A percentile compares a stretch with the other conserved stretches of the same genome.
Evolutionary conservation across 768 basidiomycete species (phyloP).

Genomic region (Suillus lakei): DNA sequence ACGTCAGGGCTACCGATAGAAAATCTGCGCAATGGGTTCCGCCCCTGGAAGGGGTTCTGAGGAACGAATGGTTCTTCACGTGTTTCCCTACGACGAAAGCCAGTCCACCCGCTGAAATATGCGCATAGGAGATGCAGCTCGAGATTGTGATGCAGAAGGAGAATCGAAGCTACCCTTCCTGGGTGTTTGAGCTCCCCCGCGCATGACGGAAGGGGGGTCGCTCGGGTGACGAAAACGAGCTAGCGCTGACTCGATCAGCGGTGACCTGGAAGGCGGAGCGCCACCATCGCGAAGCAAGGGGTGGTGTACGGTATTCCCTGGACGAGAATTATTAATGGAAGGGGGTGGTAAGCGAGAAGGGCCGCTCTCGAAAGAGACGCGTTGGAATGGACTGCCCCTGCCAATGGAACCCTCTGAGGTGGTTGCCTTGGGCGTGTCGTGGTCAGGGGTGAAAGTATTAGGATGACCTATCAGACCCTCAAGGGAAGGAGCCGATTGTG

Average conservation of each 20-base stretch:
- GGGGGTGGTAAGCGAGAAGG: conserved; percentile 39
- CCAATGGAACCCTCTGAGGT: conserved; percentile 44
- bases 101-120: conserved; percentile 59
- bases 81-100: conserved; percentile 53
- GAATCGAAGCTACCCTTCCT: conserved; percentile 32
- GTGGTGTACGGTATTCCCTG: conserved; percentile 37
- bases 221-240: conserved; percentile 12
- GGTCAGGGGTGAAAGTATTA: conserved; percentile 20
- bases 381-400: conserved; percentile 52
- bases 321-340: conserved; percentile 33
- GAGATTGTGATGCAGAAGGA: conserved; percentile 43
- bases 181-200: conserved; percentile 19
- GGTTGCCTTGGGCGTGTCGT: conserved; percentile 22
- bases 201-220: conserved; percentile 12
- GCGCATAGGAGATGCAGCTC: conserved; percentile 60
- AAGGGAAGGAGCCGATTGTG: conserved; percentile 48
- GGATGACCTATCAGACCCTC: conserved; percentile 29
- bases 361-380: conserved; percentile 58
- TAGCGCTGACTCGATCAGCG: conserved; percentile 5
- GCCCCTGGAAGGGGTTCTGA: conserved; percentile 54
- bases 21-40: conserved; percentile 23
- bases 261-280: conserved; percentile 13
- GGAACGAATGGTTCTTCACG: conserved; percentile 62
- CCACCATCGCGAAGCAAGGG: conserved; percentile 25
- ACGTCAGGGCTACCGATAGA: conserved; percentile 27